These are phyloP conservation scores for Aschersonia sp. DNA, from an alignment of 2,329 filamentous ascomycete genomes.

Conservation along the genomic window DNA sequence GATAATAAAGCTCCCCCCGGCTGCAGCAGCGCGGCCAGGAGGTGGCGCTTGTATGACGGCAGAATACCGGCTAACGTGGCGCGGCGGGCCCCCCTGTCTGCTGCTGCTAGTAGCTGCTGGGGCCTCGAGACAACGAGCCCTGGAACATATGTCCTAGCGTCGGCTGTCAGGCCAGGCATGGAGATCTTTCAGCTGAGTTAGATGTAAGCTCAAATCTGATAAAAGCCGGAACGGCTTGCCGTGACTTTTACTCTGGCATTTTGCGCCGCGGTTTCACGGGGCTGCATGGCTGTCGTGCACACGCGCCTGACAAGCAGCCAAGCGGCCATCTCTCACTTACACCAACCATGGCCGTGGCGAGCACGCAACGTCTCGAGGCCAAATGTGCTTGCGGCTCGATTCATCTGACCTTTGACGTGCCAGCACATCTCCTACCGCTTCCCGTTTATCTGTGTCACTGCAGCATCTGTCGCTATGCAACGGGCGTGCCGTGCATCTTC, in stretches of 20 bases:
- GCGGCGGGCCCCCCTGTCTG: not conserved
- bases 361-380: conserved; percentile 23
- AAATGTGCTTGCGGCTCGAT: conserved; percentile 29
- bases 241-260: no score
- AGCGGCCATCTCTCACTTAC: not conserved
- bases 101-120: not conserved
- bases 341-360: conserved; percentile 6
- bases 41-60: conserved; percentile 5
- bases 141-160: not conserved
- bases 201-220: no score
- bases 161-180: not conserved
- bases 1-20: no score
- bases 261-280: no score
- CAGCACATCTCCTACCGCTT: conserved; percentile 22
- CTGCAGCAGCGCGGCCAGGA: not conserved
- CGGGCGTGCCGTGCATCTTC: conserved; percentile 26
- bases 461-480: conserved; percentile 26
- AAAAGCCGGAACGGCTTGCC: no score
- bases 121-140: not conserved
- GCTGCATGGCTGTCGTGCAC: no score
- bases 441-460: conserved; percentile 29
- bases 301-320: not conserved
- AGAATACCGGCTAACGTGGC: conserved; percentile 11
- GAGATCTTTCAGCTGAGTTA: no score
- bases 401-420: conserved; percentile 26